Percentiles rank a stretch among this genome's conserved stretches.
Conservation (phyloP, 768 basidiomycete genomes). For the Chalciporus pseudorubinellus region DNA sequence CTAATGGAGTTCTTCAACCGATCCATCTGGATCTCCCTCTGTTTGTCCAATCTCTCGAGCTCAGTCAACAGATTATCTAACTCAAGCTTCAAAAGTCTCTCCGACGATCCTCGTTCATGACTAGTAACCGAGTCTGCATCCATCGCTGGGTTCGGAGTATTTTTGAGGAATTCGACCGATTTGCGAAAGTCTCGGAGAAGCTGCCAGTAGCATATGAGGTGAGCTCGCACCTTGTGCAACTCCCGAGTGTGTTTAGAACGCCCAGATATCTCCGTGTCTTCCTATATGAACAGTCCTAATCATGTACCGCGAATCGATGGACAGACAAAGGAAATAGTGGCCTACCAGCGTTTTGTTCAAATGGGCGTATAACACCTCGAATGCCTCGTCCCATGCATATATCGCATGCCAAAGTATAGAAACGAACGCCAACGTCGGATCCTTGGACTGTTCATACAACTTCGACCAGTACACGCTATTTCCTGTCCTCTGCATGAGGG, state of each 20-base stretch:
- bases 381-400: conserved; percentile 55
- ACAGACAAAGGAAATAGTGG: no score
- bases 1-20: conserved; percentile 35
- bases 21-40: conserved; percentile 27
- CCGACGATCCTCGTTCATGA: conserved; percentile 20
- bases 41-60: conserved; percentile 45
- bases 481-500: conserved; percentile 5
- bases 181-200: conserved; percentile 54
- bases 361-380: conserved; percentile 35
- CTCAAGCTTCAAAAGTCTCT: conserved; percentile 43
- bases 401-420: conserved; percentile 50
- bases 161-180: conserved; percentile 45
- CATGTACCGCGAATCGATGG: no score
- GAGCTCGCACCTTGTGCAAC: conserved; percentile 55
- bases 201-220: conserved; percentile 52
- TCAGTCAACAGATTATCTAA: conserved; percentile 46
- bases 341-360: conserved; percentile 3
- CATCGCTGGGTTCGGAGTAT: conserved; percentile 50
- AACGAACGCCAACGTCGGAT: conserved; percentile 50
- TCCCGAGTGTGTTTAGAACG: conserved; percentile 40
- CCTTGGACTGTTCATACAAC: conserved; percentile 19
- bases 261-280: conserved; percentile 26
- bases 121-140: conserved; percentile 22
- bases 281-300: no score
- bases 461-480: conserved; percentile 9